Conservation (phyloP, 345 rosid genomes). For the Gossypium arboreum region DNA sequence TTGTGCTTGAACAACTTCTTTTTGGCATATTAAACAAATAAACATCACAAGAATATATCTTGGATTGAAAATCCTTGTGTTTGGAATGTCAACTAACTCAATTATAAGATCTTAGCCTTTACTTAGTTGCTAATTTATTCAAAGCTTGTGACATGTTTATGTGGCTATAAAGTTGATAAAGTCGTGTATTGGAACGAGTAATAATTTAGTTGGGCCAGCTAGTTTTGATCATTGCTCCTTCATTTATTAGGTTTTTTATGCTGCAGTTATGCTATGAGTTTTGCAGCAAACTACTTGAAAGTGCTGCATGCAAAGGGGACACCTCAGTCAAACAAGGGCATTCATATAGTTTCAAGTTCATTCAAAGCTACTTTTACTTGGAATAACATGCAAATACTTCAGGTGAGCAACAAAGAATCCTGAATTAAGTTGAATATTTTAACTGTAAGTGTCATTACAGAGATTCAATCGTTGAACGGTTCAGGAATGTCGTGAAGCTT, state of each 20-base stretch:
- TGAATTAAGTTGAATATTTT: neutral
- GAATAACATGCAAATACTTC: constrained; percentile 94
- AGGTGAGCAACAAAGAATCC: constrained; percentile 37
- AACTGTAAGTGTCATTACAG: neutral
- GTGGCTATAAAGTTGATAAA: too few relatives aligned
- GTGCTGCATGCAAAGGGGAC: constrained; percentile 65
- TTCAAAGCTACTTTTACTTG: constrained; percentile 73
- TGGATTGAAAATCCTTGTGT: too few relatives aligned
- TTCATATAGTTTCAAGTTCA: constrained; percentile 83
- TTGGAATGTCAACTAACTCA: too few relatives aligned
- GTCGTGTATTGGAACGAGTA: neutral
- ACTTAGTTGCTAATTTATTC: too few relatives aligned
- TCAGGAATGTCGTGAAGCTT: constrained; percentile 97
- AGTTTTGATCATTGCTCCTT: neutral
- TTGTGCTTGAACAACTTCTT: too few relatives aligned
- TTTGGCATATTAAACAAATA: too few relatives aligned
- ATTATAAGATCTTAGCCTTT: too few relatives aligned
- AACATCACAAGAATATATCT: too few relatives aligned
- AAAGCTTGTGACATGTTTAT: too few relatives aligned
- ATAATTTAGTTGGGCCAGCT: neutral
- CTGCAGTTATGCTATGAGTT: constrained; percentile 73
- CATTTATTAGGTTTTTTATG: neutral
- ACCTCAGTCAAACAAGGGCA: constrained; percentile 63
- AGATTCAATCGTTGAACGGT: constrained; percentile 3
- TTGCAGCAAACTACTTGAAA: constrained; percentile 78